phyloP scores from a whole-genome alignment of 371 early-diverging fungal species.

The Lichtheimia hyalospora region DNA sequence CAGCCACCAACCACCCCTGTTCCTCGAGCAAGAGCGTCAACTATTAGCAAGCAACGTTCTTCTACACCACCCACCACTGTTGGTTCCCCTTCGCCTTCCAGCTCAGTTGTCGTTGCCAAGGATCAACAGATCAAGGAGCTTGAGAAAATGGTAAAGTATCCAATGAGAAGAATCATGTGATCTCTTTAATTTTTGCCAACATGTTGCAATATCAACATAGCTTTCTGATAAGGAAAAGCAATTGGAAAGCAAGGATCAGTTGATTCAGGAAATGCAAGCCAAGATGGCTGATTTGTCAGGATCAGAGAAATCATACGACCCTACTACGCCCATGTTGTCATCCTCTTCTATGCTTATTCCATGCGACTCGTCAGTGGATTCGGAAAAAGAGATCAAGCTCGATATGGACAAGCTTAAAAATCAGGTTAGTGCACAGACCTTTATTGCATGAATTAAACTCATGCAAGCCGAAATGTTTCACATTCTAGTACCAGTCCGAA shows the following conservation, averaged over 20 bases:
- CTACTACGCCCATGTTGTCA: slow-evolving; percentile 17
- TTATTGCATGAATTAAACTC: neutral
- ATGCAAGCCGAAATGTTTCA: neutral
- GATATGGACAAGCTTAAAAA: neutral
- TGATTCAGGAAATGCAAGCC: slow-evolving; percentile 26
- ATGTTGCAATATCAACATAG: slow-evolving; percentile 4
- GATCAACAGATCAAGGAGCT: slow-evolving; percentile 22
- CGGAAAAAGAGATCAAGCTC: slow-evolving; percentile 7
- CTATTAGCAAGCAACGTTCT: slow-evolving; percentile 12
- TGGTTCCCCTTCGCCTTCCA: slow-evolving; percentile 15
- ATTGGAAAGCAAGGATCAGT: slow-evolving; percentile 24
- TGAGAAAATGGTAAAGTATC: slow-evolving; percentile 22
- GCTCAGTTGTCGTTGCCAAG: slow-evolving; percentile 5
- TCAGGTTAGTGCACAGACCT: slow-evolving; percentile 2
- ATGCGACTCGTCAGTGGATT: slow-evolving; percentile 20
- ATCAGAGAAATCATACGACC: slow-evolving; percentile 7
- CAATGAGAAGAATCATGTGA: neutral
- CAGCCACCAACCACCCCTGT: slow-evolving; percentile 6
- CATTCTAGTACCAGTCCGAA: slow-evolving; percentile 8
- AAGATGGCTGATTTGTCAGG: slow-evolving; percentile 11
- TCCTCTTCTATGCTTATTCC: slow-evolving; percentile 21
- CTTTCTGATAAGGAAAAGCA: slow-evolving; percentile 17
- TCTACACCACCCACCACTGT: slow-evolving; percentile 11
- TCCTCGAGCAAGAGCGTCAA: neutral
- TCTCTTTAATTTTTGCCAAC: neutral